phyloP scores from a whole-genome alignment of 257 asterid genomes.

The Asclepias syriaca region DNA sequence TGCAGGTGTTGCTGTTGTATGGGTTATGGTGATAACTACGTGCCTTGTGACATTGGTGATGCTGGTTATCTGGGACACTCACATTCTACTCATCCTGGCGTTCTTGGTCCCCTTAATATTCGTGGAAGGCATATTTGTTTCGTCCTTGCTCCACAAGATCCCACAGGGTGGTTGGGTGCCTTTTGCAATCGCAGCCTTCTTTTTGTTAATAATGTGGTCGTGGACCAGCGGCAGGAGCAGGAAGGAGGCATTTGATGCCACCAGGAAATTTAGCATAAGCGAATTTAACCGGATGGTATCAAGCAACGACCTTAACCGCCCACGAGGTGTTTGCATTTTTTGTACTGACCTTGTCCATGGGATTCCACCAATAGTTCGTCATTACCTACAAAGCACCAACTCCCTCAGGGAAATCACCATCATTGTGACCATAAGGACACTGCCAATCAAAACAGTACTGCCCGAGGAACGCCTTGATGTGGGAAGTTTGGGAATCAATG shows the following conservation, averaged over 20 bases:
- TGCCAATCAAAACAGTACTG: conserved; percentile 19
- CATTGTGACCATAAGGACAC: conserved; percentile 19
- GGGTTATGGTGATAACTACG: conserved; percentile 67
- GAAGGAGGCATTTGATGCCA: conserved; percentile 20
- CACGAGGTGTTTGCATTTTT: conserved; percentile 20
- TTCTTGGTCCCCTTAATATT: conserved; percentile 40
- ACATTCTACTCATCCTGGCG: conserved; percentile 30
- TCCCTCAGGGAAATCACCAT: conserved; percentile 14
- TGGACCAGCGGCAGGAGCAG: conserved; percentile 33
- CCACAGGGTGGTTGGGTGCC: conserved; percentile 78
- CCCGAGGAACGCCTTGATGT: conserved; percentile 23
- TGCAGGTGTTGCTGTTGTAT: conserved; percentile 52
- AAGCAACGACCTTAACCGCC: conserved; percentile 5
- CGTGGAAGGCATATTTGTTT: conserved; percentile 45
- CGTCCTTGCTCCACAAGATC: conserved; percentile 45
- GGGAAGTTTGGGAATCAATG: conserved; percentile 8
- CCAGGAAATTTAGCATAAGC: conserved; percentile 13
- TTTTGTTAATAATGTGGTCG: conserved; percentile 42
- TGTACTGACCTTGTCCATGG: conserved; percentile 21
- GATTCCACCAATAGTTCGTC: conserved; percentile 20
- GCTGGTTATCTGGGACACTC: conserved; percentile 53
- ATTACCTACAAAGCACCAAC: conserved; percentile 16
- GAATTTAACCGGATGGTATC: conserved; percentile 17
- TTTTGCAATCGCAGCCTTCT: conserved; percentile 45
- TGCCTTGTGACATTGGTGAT: conserved; percentile 43